Evolutionary conservation across 306 rosid genomes (phyloP), one percentile per base, ranked within the genome.

Genomic region (Vachellia collinsii): DNA sequence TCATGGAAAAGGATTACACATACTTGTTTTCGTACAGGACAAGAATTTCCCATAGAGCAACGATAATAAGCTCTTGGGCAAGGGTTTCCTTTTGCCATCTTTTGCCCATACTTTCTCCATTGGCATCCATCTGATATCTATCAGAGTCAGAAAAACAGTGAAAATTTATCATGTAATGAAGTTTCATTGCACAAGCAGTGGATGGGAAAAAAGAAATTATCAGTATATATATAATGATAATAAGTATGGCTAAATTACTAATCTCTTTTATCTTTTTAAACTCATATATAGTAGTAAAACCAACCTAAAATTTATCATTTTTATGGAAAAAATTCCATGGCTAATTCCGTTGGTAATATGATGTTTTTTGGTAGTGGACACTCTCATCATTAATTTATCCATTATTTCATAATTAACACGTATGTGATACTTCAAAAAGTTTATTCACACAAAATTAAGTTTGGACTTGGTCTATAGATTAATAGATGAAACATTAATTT

Each of bases 31-130:
- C 94, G 88, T 63, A 90, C 92, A 6, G 91, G 89, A 46, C 94
- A 88, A 44, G 82, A 77, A 50, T 78, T 77, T 9, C 84, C 91
- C 92, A 90, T 87, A 11, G 92, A 87, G 42, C 94, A 90, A 17
- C 94, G 92, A 82, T 90, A 90, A 75, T 90, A 90, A 41, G 91
- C 92, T 80, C 92, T 82, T 17, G 94, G 94, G 71, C 85, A 88
- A 67, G 94, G 94, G 58, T 87, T 90, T 53, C 94, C 92, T 84
- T 90, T 90, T 1, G 94, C 94, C 92, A 87, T 88, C 82, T 90
- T 90, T 73, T 90, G 94, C 13, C 92, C 94, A 50, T 90, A 90
- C 75, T 90, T 90, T 62, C 94, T 77, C 94, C 94, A 88, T 65
- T 91, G 95, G 83, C 96, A 91, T 79, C 96, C 96, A 77, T 91